phyloP scores from a whole-genome alignment of 345 rosid species.

The Gossypium australe region DNA sequence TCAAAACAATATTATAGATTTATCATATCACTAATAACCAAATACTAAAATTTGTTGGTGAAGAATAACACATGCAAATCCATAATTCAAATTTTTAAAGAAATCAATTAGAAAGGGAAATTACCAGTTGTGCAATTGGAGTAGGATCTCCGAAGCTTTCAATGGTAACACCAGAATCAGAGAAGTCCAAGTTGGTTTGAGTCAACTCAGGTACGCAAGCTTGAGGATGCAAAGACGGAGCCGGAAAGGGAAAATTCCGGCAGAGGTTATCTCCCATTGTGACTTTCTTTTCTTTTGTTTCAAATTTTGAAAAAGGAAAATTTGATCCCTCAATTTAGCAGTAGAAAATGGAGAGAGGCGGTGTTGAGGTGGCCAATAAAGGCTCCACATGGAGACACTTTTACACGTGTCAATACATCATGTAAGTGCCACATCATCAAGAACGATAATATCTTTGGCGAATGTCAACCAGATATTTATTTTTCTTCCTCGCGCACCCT shows the following conservation, averaged over 20 bases:
- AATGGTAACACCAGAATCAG: conserved; percentile 36
- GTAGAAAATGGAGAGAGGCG: conserved; percentile 12
- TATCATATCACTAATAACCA: background rate
- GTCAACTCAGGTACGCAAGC: conserved; percentile 29
- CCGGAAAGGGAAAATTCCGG: conserved; percentile 19
- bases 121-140: conserved; percentile 30
- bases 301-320: background rate
- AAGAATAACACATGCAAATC: background rate
- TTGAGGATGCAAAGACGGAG: conserved; percentile 28
- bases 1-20: background rate
- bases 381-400: conserved; percentile 62
- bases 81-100: background rate
- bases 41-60: background rate
- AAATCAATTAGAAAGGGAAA: background rate
- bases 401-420: conserved; percentile 41
- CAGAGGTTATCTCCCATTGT: conserved; percentile 16
- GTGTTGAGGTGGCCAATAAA: conserved; percentile 20
- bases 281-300: background rate
- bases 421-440: conserved; percentile 35
- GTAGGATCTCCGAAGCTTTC: conserved; percentile 18
- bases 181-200: conserved; percentile 33
- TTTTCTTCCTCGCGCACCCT: background rate
- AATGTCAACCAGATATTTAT: conserved; percentile 45
- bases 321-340: conserved; percentile 8
- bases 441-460: conserved; percentile 39